phyloP scores from a whole-genome alignment of 768 basidiomycete species.

The Mycena chlorophos region DNA sequence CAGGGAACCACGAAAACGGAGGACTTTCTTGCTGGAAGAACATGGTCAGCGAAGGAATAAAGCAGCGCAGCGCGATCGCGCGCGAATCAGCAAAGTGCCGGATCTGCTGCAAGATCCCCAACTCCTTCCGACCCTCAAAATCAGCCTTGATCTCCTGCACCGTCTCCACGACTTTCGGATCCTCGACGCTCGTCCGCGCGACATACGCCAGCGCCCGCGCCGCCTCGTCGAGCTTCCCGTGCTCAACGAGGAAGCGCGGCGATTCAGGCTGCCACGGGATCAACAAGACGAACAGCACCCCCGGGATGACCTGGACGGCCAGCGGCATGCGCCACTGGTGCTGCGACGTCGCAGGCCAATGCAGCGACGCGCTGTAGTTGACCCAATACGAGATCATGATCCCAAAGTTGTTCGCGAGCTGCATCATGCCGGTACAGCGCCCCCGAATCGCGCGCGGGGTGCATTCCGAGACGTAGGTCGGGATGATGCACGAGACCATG shows the following conservation, averaged over 20 bases:
- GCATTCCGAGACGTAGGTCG: slow-evolving; percentile 54
- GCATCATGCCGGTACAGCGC: slow-evolving; percentile 48
- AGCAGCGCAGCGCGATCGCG: slow-evolving; percentile 40
- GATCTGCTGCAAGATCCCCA: slow-evolving; percentile 38
- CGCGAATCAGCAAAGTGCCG: slow-evolving; percentile 46
- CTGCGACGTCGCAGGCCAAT: slow-evolving; percentile 33
- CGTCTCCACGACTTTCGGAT: slow-evolving; percentile 36
- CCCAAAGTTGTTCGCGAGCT: slow-evolving; percentile 37
- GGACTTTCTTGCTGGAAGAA: slow-evolving; percentile 36
- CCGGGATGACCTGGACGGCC: slow-evolving; percentile 53
- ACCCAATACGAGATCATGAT: slow-evolving; percentile 41
- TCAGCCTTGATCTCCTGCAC: slow-evolving; percentile 52
- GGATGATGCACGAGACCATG: slow-evolving; percentile 49
- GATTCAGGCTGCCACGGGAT: slow-evolving; percentile 57
- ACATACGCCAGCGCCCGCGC: slow-evolving; percentile 40
- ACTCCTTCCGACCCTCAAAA: slow-evolving; percentile 40
- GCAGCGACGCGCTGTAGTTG: slow-evolving; percentile 43
- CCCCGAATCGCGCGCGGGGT: slow-evolving; percentile 49
- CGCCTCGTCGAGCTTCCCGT: slow-evolving; percentile 42
- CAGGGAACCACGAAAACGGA: neutral
- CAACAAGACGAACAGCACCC: slow-evolving; percentile 46
- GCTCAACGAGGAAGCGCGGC: slow-evolving; percentile 57
- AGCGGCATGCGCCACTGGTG: slow-evolving; percentile 57
- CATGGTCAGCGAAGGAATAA: slow-evolving; percentile 50
- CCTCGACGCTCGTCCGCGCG: slow-evolving; percentile 32